phyloP scores from a whole-genome alignment of 495 filamentous ascomycete genomes.

The Hypoxylon intermedium region DNA sequence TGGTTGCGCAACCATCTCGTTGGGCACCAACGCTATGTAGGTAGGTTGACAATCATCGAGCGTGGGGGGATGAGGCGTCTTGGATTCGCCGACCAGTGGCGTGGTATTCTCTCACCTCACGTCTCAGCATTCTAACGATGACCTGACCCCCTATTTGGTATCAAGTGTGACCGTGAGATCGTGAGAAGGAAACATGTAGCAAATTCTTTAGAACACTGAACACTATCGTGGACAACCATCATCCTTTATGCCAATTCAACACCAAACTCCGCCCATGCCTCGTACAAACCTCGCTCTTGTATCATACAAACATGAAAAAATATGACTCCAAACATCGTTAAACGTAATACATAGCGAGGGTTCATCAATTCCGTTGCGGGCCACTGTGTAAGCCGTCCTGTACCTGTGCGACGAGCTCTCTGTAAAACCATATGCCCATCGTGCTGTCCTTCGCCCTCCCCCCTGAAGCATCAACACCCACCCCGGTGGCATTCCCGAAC shows the following conservation, averaged over 20 bases:
- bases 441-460: background rate
- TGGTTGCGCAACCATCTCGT: constrained; percentile 23
- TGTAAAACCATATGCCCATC: constrained; percentile 1
- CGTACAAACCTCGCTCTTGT: constrained; percentile 19
- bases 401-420: constrained; percentile 18
- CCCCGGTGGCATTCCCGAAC: background rate
- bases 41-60: constrained; percentile 29
- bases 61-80: constrained; percentile 27
- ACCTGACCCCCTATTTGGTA: constrained; percentile 5
- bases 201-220: constrained; percentile 25
- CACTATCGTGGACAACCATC: constrained; percentile 17
- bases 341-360: constrained; percentile 12
- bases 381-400: constrained; percentile 29
- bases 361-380: constrained; percentile 16
- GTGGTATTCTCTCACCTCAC: constrained; percentile 19
- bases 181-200: constrained; percentile 7
- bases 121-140: constrained; percentile 12
- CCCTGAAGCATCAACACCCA: background rate
- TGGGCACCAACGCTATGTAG: constrained; percentile 38
- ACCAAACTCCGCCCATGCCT: constrained; percentile 25
- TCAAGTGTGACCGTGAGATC: constrained; percentile 21
- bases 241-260: constrained; percentile 23
- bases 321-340: constrained; percentile 5
- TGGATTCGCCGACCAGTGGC: constrained; percentile 19
- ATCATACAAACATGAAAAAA: constrained; percentile 30